These are phyloP conservation scores for Scenedesmus sp. DNA, from an alignment of 163 green algal species.

Conservation along the genomic window DNA sequence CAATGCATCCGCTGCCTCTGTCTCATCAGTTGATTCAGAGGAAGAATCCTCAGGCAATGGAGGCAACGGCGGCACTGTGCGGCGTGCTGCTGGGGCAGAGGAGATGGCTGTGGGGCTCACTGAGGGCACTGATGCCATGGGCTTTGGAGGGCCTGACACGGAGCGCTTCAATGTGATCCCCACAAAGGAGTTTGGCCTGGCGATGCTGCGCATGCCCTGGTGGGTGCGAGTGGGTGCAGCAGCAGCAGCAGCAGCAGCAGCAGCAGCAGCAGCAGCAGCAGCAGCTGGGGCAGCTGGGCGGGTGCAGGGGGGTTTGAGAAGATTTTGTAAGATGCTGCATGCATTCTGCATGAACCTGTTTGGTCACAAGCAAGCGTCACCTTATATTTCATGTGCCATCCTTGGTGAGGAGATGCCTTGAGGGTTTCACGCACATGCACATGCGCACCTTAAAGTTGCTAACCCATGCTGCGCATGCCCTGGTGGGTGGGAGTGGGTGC, in stretches of 20 bases:
- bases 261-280: not conserved
- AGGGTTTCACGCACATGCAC: too few relatives aligned
- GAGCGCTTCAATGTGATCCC: slow-evolving; percentile 55
- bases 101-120: not conserved
- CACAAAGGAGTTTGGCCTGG: slow-evolving; percentile 48
- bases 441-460: too few relatives aligned
- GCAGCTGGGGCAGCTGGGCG: not conserved
- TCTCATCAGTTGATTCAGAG: not conserved
- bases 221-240: slow-evolving; percentile 15
- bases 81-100: not conserved
- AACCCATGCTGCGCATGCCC: too few relatives aligned
- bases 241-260: not conserved
- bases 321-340: too few relatives aligned
- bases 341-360: too few relatives aligned
- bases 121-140: not conserved
- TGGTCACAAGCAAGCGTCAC: too few relatives aligned
- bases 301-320: too few relatives aligned
- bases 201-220: slow-evolving; percentile 48
- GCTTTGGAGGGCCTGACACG: not conserved
- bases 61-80: not conserved
- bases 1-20: not conserved
- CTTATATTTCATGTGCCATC: too few relatives aligned
- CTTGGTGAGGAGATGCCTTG: too few relatives aligned
- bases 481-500: too few relatives aligned
- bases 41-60: not conserved